Conservation (phyloP, 2,329 filamentous ascomycete species). For the Myriosclerotinia duriaeana region DNA sequence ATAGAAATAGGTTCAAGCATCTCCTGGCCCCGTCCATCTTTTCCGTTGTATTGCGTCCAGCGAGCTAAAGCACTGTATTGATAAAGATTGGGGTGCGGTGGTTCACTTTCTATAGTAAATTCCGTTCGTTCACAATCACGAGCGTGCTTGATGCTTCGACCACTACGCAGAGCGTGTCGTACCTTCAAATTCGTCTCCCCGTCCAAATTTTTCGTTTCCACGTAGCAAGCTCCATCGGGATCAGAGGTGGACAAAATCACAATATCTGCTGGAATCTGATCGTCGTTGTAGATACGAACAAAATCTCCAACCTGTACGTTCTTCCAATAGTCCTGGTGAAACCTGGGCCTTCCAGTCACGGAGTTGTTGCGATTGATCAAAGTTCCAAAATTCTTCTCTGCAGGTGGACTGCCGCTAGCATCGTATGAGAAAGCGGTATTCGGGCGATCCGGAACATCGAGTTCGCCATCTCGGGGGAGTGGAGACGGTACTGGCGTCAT, state of each 20-base stretch:
- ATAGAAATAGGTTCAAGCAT: conserved; percentile 94
- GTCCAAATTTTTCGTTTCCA: conserved; percentile 97
- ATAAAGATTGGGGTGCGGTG: conserved; percentile 90
- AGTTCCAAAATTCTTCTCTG: conserved; percentile 57
- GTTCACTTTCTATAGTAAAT: conserved; percentile 86
- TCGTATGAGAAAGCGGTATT: conserved; percentile 43
- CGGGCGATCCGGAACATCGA: conserved; percentile 39
- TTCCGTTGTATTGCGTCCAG: conserved; percentile 74
- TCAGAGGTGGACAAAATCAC: conserved; percentile 93
- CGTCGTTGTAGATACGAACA: conserved; percentile 92
- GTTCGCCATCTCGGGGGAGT: conserved; percentile 49
- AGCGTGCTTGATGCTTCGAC: conserved; percentile 79
- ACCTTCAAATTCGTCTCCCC: conserved; percentile 98
- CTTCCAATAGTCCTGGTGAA: conserved; percentile 95
- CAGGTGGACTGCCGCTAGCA: conserved; percentile 41
- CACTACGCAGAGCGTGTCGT: conserved; percentile 83
- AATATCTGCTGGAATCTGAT: conserved; percentile 91
- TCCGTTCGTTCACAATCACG: conserved; percentile 87
- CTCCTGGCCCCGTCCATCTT: conserved; percentile 61
- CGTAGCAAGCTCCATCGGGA: conserved; percentile 89
- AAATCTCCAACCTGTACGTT: conserved; percentile 94
- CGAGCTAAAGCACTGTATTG: conserved; percentile 87
- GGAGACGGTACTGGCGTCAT: conserved; percentile 95
- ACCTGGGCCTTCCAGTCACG: conserved; percentile 70
- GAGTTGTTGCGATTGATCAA: conserved; percentile 72